Evolutionary conservation across 2,329 filamentous ascomycete species (phyloP), one percentile per base, ranked within the genome.

Genomic region (Sarocladium kiliense): DNA sequence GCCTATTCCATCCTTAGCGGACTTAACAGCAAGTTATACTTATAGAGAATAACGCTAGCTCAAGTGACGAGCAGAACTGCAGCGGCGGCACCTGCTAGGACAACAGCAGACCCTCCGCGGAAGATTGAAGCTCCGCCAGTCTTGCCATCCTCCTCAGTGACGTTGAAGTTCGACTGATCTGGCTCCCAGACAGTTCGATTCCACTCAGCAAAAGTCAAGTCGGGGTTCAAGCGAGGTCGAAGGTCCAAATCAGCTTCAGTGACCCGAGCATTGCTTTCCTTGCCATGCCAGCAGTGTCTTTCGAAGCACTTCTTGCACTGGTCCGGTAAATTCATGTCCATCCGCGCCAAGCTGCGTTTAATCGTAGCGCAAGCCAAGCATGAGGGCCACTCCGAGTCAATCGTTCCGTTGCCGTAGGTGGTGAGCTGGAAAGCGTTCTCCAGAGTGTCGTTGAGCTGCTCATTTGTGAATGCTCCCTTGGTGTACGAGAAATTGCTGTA

Each of bases 301-400:
- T 58, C 18, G 55, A 67, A 67, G 11, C 65, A 67, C 19, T 60
- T 34, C 10, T 57, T 55, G 41, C 65, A 67, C 23, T 65, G 59
- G 2, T 27, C 53, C 0, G 65, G 65, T 3, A 62, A 2, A 1
- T 61, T 53, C 1, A 63, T 55, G 3, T 53, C 45, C 3, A 60
- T 6, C 0, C 65, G 57, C 56, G 81, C 74, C 56, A 91, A 76
- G 53, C 84, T 88, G 32, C 90, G 79, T 54, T 78, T 82, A 10
- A 96, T 76, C 4, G 91, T 83, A 0, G 91, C 91, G 67, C 91
- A 96, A 1, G 85, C 89, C 1, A 93, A 84, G 62, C 91, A 96
- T 0, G 83, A 77, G 0, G 85, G 78, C 91, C 91, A 96, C 37
- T 84, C 69, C 1, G 69, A 61, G 65, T 93, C 86, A 1, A 86